A percentile compares a stretch with the other conserved stretches of the same genome.
These are phyloP conservation scores for Funneliformis caledonium DNA, from an alignment of 371 early-diverging fungal genomes.

Conservation along the genomic window DNA sequence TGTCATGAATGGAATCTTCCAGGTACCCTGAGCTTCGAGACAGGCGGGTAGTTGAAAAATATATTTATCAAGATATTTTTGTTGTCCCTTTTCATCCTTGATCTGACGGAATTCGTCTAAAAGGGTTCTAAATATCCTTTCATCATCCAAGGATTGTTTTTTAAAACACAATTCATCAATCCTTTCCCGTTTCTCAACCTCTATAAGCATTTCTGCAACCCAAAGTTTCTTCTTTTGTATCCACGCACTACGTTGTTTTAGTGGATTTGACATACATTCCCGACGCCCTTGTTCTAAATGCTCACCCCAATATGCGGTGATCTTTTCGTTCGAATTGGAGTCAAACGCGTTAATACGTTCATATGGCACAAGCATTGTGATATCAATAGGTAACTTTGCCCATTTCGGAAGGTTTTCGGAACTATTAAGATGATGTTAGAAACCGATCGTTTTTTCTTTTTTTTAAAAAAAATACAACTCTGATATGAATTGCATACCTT, in stretches of 20 bases:
- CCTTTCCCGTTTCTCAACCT: background rate
- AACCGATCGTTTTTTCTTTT: background rate
- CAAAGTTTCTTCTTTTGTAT: background rate
- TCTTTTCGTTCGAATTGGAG: background rate
- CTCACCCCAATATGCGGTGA: background rate
- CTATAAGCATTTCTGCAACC: background rate
- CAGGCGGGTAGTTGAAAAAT: background rate
- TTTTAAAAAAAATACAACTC: background rate
- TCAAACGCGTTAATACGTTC: background rate
- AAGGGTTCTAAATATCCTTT: background rate
- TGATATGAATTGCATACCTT: constrained; percentile 1
- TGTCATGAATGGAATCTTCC: constrained; percentile 3
- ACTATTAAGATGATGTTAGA: background rate
- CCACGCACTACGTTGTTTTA: background rate
- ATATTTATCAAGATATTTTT: background rate
- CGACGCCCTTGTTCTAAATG: background rate
- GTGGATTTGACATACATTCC: background rate
- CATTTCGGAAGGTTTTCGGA: background rate
- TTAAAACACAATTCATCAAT: constrained; percentile 6
- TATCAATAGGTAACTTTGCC: constrained; percentile 8
- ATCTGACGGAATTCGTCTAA: background rate
- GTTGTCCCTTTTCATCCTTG: background rate
- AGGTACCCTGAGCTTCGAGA: background rate
- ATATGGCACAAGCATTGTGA: background rate
- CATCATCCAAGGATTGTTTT: background rate